phyloP scores from a whole-genome alignment of 148 eudicot genomes.

The Pouteria glomerata region DNA sequence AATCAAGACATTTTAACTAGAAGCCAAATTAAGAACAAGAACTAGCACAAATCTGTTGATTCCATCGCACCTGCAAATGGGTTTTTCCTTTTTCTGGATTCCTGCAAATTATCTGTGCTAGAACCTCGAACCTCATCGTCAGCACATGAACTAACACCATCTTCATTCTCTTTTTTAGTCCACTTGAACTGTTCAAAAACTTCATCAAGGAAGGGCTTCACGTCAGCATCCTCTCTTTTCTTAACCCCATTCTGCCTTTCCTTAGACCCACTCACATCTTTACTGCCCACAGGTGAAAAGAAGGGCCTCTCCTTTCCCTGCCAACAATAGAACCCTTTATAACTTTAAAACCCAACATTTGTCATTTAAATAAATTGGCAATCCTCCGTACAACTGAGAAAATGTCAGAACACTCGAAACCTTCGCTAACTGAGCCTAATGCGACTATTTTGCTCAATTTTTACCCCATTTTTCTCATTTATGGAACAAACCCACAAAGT shows the following conservation, averaged over 20 bases:
- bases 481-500: background rate
- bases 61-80: conserved; percentile 41
- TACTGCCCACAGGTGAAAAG: conserved; percentile 14
- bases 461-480: background rate
- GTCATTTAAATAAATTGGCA: background rate
- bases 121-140: conserved; percentile 11
- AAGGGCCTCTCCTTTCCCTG: conserved; percentile 35
- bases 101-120: conserved; percentile 10
- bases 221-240: conserved; percentile 17
- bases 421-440: background rate
- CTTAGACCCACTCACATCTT: conserved; percentile 4
- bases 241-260: conserved; percentile 13
- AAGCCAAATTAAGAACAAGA: background rate
- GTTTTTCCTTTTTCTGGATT: conserved; percentile 35
- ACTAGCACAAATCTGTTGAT: too few relatives aligned
- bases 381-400: background rate
- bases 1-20: background rate
- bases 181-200: conserved; percentile 54
- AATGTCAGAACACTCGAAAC: background rate
- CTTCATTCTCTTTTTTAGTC: conserved; percentile 11
- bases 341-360: background rate
- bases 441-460: background rate
- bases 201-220: conserved; percentile 35
- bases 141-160: background rate
- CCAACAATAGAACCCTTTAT: background rate